Evolutionary conservation across 1,284 basidiomycete genomes (phyloP), one percentile per base, ranked within the genome.

Genomic region (Cryptococcus depauperatus): DNA sequence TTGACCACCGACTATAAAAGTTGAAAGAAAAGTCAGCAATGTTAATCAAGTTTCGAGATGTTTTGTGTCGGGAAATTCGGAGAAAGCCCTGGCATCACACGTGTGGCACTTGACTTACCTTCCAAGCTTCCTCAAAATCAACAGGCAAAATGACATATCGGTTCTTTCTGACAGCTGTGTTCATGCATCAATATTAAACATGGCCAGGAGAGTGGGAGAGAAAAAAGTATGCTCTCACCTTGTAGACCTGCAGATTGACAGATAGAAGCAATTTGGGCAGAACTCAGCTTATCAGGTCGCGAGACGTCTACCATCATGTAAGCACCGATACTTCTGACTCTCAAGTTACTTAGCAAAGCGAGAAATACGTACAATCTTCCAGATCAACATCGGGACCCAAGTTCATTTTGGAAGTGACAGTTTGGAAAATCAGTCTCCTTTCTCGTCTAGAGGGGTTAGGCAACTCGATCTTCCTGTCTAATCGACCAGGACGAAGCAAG

Each of bases 391-490:
- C 95, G 8, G 92, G 90, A 22, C 90, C 84, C 35, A 99, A 77
- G 68, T 95, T 97, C 95, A 99, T 99, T 75, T 95, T 97, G 61
- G 79, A 77, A 4, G 92, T 95, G 46, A 91, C 87, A 9, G 95
- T 97, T 70, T 98, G 95, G 84, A 97, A 98, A 59, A 99, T 93
- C 38, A 99, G 75, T 43, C 95, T 87, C 68, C 92, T 89, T 74
- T 99, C 95, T 59, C 95, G 80, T 50, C 95, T 77, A 23, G 88
- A 89, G 25, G 95, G 95, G 42, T 86, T 76, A 4, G 95, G 95
- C 76, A 98, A 98, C 71, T 98, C 95, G 57, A 99, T 99, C 77
- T 99, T 98, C 63, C 95, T 77, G 74, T 99, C 95, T 13, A 99
- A 77, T 66, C 95, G 89, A 67, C 95, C 95, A 35, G 95, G 95